Base-by-base conservation (phyloP, 2,329 filamentous ascomycete genomes). In the Blumeriella jaapii region DNA sequence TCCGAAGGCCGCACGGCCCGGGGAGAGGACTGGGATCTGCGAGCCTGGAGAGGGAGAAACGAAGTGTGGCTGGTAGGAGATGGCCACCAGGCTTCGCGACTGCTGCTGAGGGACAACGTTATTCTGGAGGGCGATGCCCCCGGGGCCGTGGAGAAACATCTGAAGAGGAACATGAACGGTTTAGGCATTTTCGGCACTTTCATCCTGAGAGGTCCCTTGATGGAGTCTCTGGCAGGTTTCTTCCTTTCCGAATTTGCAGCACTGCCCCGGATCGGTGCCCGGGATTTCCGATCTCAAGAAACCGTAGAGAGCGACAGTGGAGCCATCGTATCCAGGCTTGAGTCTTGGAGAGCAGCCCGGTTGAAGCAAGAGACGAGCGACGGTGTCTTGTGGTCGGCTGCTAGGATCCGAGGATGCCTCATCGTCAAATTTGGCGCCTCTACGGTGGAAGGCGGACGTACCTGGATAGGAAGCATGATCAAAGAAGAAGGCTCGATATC, bases 381-480 rank as follows among this genome's bases (percentile, higher is more conserved):
- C 31, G 71, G 71, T 11, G 58, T 93, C 3, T 63, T 89, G 3
- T 94, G 86, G 84, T 87, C 85, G 16, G 83, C 82, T 9, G 82
- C 86, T 10, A 71, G 69, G 16, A 75, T 93, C 20, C 70, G 86
- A 34, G 80, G 84, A 3, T 94, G 89, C 52, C 79, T 91, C 3
- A 69, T 95, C 16, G 80, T 96, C 48, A 96, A 96, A 57, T 93
- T 96, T 56, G 85, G 83, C 1, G 83, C 87, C 1, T 69, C 67
- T 36, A 79, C 78, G 28, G 79, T 94, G 15, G 86, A 96, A 56
- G 80, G 78, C 16, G 86, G 79, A 3, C 74, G 82, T 46, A 62
- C 71, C 29, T 96, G 87, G 85, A 67, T 96, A 39, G 74, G 76
- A 7, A 67, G 67, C 5, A 82, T 95, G 71, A 61, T 94, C 29